A percentile compares a stretch with the other conserved stretches of the same genome.
Evolutionary conservation across 257 asterid species (phyloP).

Genomic region (Asclepias syriaca): DNA sequence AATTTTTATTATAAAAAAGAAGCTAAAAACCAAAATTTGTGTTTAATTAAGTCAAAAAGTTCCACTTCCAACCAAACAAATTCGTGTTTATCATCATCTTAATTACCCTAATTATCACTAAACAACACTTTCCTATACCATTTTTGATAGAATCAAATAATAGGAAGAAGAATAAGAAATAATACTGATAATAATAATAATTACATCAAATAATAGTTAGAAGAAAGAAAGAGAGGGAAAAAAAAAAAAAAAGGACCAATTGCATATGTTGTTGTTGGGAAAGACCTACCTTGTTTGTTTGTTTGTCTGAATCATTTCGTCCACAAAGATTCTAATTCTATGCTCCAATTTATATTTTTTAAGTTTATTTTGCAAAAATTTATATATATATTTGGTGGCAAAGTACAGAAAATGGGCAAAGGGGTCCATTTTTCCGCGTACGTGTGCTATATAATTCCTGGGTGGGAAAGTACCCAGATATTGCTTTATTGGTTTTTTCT

Average conservation of each 20-base stretch:
- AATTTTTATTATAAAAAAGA: background rate
- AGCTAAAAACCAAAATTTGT: background rate
- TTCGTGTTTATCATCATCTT: background rate
- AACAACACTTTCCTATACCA: background rate
- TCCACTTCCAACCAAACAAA: constrained; percentile 1
- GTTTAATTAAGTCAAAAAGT: background rate
- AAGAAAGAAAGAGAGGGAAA: background rate
- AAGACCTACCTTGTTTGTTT: constrained; percentile 28
- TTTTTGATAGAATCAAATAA: constrained; percentile 4
- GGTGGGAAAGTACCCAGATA: constrained; percentile 12
- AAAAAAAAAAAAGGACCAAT: background rate
- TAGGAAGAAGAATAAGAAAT: background rate
- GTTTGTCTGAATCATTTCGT: constrained; percentile 23
- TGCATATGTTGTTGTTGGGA: background rate
- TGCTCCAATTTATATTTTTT: background rate
- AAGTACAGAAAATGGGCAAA: background rate
- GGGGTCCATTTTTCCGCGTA: constrained; percentile 19
- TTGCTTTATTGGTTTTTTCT: constrained; percentile 4
- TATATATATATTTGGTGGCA: too few relatives aligned
- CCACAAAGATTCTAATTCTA: constrained; percentile 16
- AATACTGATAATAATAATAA: too few relatives aligned
- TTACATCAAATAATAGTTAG: too few relatives aligned
- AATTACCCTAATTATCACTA: background rate
- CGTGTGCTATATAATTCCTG: constrained; percentile 20
- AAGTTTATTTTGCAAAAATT: background rate